Conservation (phyloP, 495 filamentous ascomycete species). For the Thermothielavioides terrestris region DNA sequence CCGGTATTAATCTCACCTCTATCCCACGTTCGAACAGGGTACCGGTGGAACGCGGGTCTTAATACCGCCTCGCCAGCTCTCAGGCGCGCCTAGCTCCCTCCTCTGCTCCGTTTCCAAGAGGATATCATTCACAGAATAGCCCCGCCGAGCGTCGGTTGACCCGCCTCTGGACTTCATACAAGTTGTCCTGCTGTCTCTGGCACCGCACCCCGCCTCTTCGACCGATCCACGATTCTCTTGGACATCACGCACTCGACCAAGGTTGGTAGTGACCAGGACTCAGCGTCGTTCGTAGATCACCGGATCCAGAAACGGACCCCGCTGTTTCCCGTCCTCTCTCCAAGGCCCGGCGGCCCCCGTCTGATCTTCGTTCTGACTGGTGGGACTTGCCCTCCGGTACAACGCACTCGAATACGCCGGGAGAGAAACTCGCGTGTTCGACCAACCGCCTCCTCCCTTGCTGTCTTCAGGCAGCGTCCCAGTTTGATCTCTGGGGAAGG, state of each 20-base stretch:
- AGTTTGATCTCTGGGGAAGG: conserved; percentile 23
- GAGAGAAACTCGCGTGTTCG: conserved; percentile 12
- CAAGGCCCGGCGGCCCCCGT: conserved; percentile 12
- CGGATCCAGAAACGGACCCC: conserved; percentile 8
- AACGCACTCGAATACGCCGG: conserved; percentile 18
- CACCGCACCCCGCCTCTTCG: conserved; percentile 8
- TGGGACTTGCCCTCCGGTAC: conserved; percentile 20
- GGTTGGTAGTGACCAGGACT: conserved; percentile 4
- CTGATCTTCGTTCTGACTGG: conserved; percentile 29
- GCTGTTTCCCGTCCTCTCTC: conserved; percentile 6
- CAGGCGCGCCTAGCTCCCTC: conserved; percentile 36
- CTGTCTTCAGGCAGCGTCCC: too few species aligned
- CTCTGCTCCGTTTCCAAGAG: conserved; percentile 27
- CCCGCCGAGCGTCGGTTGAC: conserved; percentile 27
- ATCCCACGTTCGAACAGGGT: conserved; percentile 39
- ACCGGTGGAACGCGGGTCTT: conserved; percentile 32
- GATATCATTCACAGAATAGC: conserved; percentile 23
- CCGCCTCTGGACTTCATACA: conserved; percentile 22
- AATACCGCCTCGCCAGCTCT: conserved; percentile 38
- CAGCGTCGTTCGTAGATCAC: conserved; percentile 12
- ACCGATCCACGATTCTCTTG: background rate
- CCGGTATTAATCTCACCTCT: conserved; percentile 45
- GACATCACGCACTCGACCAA: conserved; percentile 7
- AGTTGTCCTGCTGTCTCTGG: conserved; percentile 24
- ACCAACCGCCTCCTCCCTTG: conserved; percentile 10